phyloP scores from a whole-genome alignment of 2,329 filamentous ascomycete genomes.

The Fusarium albosuccineum region DNA sequence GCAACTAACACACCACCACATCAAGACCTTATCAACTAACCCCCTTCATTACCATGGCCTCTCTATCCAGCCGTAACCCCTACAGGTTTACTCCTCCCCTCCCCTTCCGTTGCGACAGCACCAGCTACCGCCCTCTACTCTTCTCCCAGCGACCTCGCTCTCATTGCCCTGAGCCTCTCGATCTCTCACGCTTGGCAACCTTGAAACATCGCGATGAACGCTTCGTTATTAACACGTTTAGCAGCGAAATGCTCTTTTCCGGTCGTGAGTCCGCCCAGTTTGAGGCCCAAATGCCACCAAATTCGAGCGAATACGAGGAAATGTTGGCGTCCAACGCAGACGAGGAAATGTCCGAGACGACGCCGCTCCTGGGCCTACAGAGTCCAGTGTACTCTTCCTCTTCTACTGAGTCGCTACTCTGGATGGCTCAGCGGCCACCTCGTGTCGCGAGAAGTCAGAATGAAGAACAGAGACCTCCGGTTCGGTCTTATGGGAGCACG shows the following conservation, averaged over 20 bases:
- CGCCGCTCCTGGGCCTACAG: background rate
- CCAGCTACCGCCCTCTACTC: background rate
- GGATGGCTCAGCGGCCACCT: background rate
- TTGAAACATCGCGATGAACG: background rate
- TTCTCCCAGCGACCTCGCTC: constrained; percentile 18
- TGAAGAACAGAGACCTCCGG: background rate
- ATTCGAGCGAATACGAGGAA: too few species aligned
- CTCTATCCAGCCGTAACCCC: background rate
- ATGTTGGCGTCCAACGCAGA: too few species aligned
- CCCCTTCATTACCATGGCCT: constrained; percentile 9
- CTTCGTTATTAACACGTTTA: background rate
- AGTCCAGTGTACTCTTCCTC: background rate
- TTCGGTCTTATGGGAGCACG: background rate
- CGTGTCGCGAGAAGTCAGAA: too few species aligned
- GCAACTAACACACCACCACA: background rate
- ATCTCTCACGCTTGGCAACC: background rate
- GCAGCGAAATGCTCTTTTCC: background rate
- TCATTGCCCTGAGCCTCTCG: constrained; percentile 1
- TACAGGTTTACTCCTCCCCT: constrained; percentile 15
- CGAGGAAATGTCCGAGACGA: too few species aligned
- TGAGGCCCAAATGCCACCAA: too few species aligned
- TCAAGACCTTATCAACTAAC: background rate
- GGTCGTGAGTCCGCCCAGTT: background rate
- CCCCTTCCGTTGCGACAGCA: constrained; percentile 6
- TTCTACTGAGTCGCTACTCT: background rate